A percentile compares a stretch with the other conserved stretches of the same genome.
phyloP scores from a whole-genome alignment of 768 basidiomycete species.

The Pleurotus salmoneostramineus region DNA sequence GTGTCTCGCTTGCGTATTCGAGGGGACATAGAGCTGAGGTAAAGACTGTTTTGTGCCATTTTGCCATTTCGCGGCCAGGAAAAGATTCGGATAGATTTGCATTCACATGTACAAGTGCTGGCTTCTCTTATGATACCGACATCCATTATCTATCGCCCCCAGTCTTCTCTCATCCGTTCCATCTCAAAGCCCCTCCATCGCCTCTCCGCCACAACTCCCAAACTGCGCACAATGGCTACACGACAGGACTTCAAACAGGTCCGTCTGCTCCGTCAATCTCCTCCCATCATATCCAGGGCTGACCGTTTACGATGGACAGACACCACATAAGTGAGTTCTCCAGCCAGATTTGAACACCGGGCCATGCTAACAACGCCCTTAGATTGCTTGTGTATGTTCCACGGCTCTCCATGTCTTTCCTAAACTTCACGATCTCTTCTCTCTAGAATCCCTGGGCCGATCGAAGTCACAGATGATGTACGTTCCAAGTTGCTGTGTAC shows the following conservation, averaged over 20 bases:
- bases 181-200: neutral
- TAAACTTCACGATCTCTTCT: constrained; percentile 10
- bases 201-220: neutral
- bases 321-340: constrained; percentile 44
- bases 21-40: constrained; percentile 6
- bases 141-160: constrained; percentile 7
- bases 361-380: constrained; percentile 15
- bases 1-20: neutral
- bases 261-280: constrained; percentile 14
- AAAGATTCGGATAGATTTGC: constrained; percentile 3
- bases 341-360: constrained; percentile 25
- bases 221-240: constrained; percentile 18
- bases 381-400: constrained; percentile 49
- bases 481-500: neutral
- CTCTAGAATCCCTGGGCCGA: constrained; percentile 58
- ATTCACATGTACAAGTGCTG: constrained; percentile 7
- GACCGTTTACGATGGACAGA: constrained; percentile 19
- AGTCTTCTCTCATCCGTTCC: neutral
- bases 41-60: neutral
- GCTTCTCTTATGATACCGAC: neutral
- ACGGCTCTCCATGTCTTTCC: neutral
- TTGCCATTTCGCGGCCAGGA: neutral
- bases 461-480: constrained; percentile 52
- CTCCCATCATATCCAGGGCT: constrained; percentile 6
- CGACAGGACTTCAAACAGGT: constrained; percentile 27